These are phyloP conservation scores for Lagenidium giganteum DNA, from an alignment of 352 stramenopile species.

Conservation along the genomic window DNA sequence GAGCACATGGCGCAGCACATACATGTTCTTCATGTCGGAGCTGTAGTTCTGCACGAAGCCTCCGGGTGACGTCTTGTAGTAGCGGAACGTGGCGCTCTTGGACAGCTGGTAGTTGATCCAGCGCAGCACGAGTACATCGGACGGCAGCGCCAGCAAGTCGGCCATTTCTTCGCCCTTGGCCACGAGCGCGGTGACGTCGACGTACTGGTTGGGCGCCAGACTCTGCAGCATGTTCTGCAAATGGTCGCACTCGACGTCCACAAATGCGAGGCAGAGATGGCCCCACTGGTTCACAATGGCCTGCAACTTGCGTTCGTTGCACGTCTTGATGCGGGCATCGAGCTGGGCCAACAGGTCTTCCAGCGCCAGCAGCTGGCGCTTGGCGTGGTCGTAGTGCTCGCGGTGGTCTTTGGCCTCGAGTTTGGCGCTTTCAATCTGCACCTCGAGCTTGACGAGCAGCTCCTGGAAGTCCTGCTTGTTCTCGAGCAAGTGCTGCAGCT, in stretches of 20 bases:
- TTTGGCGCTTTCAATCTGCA: conserved; percentile 45
- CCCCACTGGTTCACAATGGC: conserved; percentile 64
- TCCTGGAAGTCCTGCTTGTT: conserved; percentile 48
- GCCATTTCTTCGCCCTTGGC: conserved; percentile 48
- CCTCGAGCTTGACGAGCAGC: conserved; percentile 34
- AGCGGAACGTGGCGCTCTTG: conserved; percentile 27
- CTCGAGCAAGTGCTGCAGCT: conserved; percentile 45
- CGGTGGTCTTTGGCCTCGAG: conserved; percentile 38
- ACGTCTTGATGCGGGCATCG: conserved; percentile 37
- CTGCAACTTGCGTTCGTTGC: conserved; percentile 55
- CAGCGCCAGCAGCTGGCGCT: conserved; percentile 46
- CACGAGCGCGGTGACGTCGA: conserved; percentile 34
- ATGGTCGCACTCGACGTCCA: conserved; percentile 44
- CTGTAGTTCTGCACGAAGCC: conserved; percentile 70
- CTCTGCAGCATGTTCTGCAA: conserved; percentile 60
- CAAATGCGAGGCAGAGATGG: conserved; percentile 44
- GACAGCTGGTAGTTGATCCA: conserved; percentile 70
- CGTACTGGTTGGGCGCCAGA: conserved; percentile 30
- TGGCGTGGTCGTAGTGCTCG: conserved; percentile 57
- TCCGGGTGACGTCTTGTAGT: conserved; percentile 9
- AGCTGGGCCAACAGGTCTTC: conserved; percentile 50
- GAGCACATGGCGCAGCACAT: conserved; percentile 51
- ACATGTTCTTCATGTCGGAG: conserved; percentile 55
- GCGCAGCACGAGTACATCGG: conserved; percentile 54
- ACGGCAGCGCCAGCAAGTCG: conserved; percentile 39